Conservation (phyloP, 768 basidiomycete species). For the Rhodocollybia butyracea region DNA sequence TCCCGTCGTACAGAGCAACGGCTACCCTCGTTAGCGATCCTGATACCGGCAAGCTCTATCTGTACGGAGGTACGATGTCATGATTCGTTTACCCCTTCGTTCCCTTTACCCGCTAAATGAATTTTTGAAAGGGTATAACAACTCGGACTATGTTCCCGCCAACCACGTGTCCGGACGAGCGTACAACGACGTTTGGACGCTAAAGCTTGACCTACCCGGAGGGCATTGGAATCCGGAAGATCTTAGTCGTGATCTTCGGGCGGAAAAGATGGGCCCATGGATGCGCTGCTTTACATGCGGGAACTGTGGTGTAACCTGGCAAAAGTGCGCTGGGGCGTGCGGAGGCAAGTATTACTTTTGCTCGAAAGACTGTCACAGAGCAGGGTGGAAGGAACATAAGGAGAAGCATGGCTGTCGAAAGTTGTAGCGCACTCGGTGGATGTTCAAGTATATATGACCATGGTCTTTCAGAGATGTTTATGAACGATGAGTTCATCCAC, state of each 20-base stretch:
- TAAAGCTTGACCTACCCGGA: slow-evolving; percentile 23
- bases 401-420: no score
- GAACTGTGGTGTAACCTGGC: slow-evolving; percentile 17
- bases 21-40: slow-evolving; percentile 21
- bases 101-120: no score
- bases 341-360: no score
- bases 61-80: slow-evolving; percentile 18
- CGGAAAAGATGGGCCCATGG: no score
- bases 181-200: slow-evolving; percentile 25
- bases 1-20: slow-evolving; percentile 26
- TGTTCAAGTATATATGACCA: no score
- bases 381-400: no score
- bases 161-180: slow-evolving; percentile 13
- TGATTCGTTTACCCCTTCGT: not conserved
- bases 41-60: slow-evolving; percentile 20
- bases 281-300: slow-evolving; percentile 23
- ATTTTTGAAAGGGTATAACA: slow-evolving; percentile 26
- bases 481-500: no score
- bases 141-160: slow-evolving; percentile 20
- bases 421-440: no score
- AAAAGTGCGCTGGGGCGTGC: slow-evolving; percentile 21
- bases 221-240: slow-evolving; percentile 22
- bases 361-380: no score
- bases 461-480: no score
- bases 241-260: no score